Base-by-base conservation (phyloP, 2,329 filamentous ascomycete species). In the Neofusicoccum sp. region DNA sequence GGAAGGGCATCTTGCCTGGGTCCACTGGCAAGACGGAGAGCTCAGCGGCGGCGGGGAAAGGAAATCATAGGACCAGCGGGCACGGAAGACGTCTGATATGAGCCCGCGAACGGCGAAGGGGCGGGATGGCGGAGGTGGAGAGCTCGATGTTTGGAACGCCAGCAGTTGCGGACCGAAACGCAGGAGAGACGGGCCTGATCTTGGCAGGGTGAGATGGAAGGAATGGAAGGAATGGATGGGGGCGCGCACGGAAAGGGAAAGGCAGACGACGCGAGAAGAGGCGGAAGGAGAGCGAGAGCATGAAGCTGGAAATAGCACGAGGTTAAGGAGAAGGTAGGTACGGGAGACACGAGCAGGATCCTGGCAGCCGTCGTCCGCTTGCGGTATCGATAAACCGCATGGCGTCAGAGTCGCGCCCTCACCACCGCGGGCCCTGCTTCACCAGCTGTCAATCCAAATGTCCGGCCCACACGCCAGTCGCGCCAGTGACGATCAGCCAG, bases 1-100 rank as follows among this genome's bases (percentile, higher is more conserved):
- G 41, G 58, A 69, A 47, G 44, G 66, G 66, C 62, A 66, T 69
- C 69, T 73, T 73, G 56, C 44, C 62, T 34, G 24, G 58, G 43
- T 56, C 58, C 38, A 48, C 56, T 48, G 43, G 43, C 44, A 36
- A 58, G 41, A 20, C 6, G 24, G 24, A 26, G 41, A 11, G 24
- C n/a, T 28, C 11, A 30, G 16, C 4, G 16, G 8, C 3, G n/a
- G 5, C 3, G 11, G 45, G 16, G 11, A 41, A 9, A 24, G 33
- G 24, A 38, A 41, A 59, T 12, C 57, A 59, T 59, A 28, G 31
- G 43, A 36, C 33, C 31, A 24, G 9, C 20, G 31, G 33, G n/a
- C 31, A 36, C 47, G 33, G n/a, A 26, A 20, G 28, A 24, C 33
- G 44, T 60, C 57, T 36, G 51, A 33, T 38, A 60, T 16, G 33